Evolutionary conservation across 2,329 filamentous ascomycete genomes (phyloP), one percentile per base, ranked within the genome.

Genomic region (Epichloe elymi): DNA sequence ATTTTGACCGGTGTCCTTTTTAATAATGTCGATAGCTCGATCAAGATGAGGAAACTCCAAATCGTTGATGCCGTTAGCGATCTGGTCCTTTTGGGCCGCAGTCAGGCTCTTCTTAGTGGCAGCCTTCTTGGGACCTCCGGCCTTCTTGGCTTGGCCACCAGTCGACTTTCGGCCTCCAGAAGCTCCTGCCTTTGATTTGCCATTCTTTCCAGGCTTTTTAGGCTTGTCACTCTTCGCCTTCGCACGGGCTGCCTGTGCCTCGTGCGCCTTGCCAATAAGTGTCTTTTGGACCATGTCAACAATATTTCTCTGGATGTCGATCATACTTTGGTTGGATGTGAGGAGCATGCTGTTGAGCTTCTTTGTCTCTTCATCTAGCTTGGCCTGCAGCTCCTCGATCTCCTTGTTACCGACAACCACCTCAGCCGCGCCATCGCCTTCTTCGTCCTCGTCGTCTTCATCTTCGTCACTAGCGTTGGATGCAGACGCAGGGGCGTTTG

Each of bases 21-120:
- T 88, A 63, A 98, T 97, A 55, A 97, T 90, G 53, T 85, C 81
- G 35, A 96, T 87, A 0, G 91, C 88, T 58, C 82, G 80, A 47
- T 83, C 78, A 61, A 95, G 85, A 57, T 88, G 82, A n/a, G 75
- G 74, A 47, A 85, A 84, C 17, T 89, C 83, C 52, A 97, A 80
- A 55, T 83, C 83, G 59, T 84, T 86, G 56, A 95, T 93, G 14
- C 86, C 86, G 53, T 85, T 83, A 1, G 88, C 91, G 52, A 98
- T 94, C 57, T 90, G 80, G 52, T 93, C 88, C 73, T 97, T 97
- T 69, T 98, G 89, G 3, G 84, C 75, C 53, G 80, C 83, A 43
- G 88, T 80, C 61, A 86, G 79, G 50, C 77, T 76, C 61, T 67
- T 71, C 60, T 70, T 71, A 5, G 62, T 50, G 0, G 67, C 61